A percentile compares a stretch with the other conserved stretches of the same genome.
These are phyloP conservation scores for Monilinia aucupariae DNA, from an alignment of 2,329 filamentous ascomycete species.

Conservation along the genomic window DNA sequence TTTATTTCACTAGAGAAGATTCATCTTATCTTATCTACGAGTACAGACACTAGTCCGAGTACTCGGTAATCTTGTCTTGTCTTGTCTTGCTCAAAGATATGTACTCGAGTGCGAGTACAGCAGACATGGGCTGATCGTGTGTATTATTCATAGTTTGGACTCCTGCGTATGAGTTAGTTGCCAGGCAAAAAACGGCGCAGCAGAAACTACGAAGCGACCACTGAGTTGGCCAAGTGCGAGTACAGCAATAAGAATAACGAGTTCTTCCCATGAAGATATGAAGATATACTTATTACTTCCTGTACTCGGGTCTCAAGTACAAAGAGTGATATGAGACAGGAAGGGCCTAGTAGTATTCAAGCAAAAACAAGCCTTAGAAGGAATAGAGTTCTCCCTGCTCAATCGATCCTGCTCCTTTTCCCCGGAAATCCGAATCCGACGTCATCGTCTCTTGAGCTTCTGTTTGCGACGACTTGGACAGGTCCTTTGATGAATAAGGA, in stretches of 20 bases:
- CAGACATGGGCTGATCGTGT: too few relatives aligned
- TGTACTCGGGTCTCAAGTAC: too few relatives aligned
- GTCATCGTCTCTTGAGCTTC: too few relatives aligned
- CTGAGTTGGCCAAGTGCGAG: background rate
- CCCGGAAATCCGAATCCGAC: background rate
- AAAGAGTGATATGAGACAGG: background rate
- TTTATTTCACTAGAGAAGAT: too few relatives aligned
- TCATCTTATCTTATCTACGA: too few relatives aligned
- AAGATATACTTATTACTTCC: background rate
- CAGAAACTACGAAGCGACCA: background rate
- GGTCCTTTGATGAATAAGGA: constrained; percentile 1
- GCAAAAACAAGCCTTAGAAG: background rate
- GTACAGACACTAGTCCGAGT: too few relatives aligned
- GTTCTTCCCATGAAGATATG: background rate
- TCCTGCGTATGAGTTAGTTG: background rate
- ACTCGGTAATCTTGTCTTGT: too few relatives aligned
- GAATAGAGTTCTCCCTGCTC: background rate
- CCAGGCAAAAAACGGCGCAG: background rate
- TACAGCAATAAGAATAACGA: background rate
- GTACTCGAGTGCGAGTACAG: too few relatives aligned
- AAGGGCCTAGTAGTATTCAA: too few relatives aligned
- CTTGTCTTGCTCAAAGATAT: background rate
- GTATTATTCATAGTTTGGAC: background rate
- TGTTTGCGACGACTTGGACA: background rate
- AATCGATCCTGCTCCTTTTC: too few relatives aligned